phyloP scores from a whole-genome alignment of 1,284 basidiomycete species.

The Ceratobasidium sp. region DNA sequence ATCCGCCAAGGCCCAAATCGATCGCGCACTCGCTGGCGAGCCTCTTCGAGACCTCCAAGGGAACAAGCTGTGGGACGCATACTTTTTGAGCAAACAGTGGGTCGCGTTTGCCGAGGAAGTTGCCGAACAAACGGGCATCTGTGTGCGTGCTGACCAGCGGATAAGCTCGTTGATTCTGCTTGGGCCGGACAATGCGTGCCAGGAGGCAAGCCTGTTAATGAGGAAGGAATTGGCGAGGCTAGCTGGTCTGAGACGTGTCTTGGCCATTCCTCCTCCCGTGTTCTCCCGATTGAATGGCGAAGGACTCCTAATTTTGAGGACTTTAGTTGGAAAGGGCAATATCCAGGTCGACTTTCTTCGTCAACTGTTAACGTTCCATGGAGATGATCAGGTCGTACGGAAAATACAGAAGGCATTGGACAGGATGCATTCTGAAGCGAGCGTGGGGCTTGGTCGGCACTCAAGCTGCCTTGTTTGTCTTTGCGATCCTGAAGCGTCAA shows the following conservation, averaged over 20 bases:
- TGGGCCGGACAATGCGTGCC: slow-evolving; percentile 5
- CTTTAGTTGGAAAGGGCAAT: slow-evolving; percentile 20
- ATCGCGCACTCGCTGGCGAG: slow-evolving; percentile 32
- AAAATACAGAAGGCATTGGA: slow-evolving; percentile 21
- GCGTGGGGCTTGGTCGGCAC: neutral
- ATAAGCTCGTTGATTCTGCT: slow-evolving; percentile 1
- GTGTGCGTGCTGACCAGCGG: slow-evolving; percentile 8
- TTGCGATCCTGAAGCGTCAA: slow-evolving; percentile 11
- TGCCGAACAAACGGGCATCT: neutral
- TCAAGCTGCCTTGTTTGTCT: slow-evolving; percentile 42
- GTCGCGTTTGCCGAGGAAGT: neutral
- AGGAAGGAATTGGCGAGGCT: neutral
- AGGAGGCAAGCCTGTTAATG: slow-evolving; percentile 12
- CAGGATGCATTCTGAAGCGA: neutral
- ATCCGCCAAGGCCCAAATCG: slow-evolving; percentile 25
- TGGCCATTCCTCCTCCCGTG: neutral
- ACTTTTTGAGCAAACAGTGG: slow-evolving; percentile 6
- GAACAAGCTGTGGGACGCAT: slow-evolving; percentile 14
- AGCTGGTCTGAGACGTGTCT: neutral
- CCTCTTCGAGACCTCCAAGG: neutral
- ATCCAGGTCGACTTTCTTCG: slow-evolving; percentile 18
- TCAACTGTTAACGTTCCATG: slow-evolving; percentile 24
- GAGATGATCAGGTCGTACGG: neutral
- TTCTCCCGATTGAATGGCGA: slow-evolving; percentile 7
- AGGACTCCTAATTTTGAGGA: slow-evolving; percentile 12